Conservation (phyloP, 768 basidiomycete species). For the Collybia nuda region DNA sequence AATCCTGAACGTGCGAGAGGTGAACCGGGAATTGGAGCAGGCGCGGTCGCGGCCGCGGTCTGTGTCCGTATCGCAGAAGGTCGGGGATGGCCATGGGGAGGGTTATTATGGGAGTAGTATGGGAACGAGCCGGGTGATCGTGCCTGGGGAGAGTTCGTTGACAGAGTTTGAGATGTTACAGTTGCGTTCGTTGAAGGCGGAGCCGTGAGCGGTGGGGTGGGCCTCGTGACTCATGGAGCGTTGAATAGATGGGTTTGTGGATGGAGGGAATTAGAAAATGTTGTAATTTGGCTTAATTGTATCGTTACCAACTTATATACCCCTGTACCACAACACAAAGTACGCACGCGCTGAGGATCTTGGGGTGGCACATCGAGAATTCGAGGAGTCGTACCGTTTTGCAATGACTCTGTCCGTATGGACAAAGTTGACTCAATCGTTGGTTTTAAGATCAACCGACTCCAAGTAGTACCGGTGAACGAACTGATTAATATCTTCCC, state of each 20-base stretch:
- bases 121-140: background rate
- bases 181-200: background rate
- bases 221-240: too few relatives aligned
- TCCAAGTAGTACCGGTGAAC: constrained; percentile 26
- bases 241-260: background rate
- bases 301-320: background rate
- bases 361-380: background rate
- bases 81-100: background rate
- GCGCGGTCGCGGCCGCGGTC: background rate
- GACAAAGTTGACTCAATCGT: constrained; percentile 29
- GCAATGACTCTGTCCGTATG: constrained; percentile 28
- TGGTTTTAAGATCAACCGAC: constrained; percentile 17
- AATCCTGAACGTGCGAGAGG: constrained; percentile 51
- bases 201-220: too few relatives aligned
- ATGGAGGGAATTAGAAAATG: too few relatives aligned
- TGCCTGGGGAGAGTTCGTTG: background rate
- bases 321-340: too few relatives aligned
- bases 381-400: constrained; percentile 22
- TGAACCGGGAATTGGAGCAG: constrained; percentile 26
- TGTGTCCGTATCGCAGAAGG: background rate
- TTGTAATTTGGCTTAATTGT: background rate
- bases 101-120: too few relatives aligned
- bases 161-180: background rate
- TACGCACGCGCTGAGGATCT: constrained; percentile 7
- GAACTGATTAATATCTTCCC: constrained; percentile 37